Base-by-base conservation (phyloP, 2,329 filamentous ascomycete genomes). In the Monilinia fructigena region DNA sequence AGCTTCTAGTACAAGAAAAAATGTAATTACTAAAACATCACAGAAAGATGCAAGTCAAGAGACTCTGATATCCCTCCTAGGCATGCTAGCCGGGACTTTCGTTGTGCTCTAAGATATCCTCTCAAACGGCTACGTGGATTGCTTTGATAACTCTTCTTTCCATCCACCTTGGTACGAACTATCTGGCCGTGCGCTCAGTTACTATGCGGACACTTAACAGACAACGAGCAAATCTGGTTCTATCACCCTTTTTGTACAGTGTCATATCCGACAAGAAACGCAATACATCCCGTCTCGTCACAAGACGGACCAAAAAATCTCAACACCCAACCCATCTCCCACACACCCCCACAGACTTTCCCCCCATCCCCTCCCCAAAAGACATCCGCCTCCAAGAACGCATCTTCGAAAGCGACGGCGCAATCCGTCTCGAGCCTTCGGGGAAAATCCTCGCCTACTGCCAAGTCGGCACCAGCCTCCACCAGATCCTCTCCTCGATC, bases 21-120 rank as follows among this genome's bases (percentile, higher is more conserved):
- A n/a, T 10, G 18, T 3, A 20, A 28, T 31, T 35, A 42, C 66
- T 74, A 26, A 72, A 31, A 59, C 55, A 56, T 12, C 47, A 54
- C 28, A 77, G 75, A 88, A 97, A 84, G 94, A 98, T 76, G 93
- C 93, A 16, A 96, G 91, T 71, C 95, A 98, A 79, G 95, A 98
- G 79, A 98, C 94, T 0, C 87, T 97, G 26, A 91, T 99, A 66
- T 94, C 92, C 2, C 82, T 98, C 35, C 69, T 97, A 45, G 95
- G 95, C 2, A 93, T 98, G 85, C 82, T 97, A 62, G 86, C 85
- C 18, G 95, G 95, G 0, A 95, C 89, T 58, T 68, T 96, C 2
- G 87, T 97, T 18, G 91, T 98, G n/a, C 23, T 89, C 90, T 45
- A 81, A 85, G 69, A 86, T 97, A 28, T 86, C 90, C 62, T 86